Evolutionary conservation across 352 stramenopile species (phyloP), one percentile per base, ranked within the genome.

Genomic region (Globisporangium cylindrosporum): DNA sequence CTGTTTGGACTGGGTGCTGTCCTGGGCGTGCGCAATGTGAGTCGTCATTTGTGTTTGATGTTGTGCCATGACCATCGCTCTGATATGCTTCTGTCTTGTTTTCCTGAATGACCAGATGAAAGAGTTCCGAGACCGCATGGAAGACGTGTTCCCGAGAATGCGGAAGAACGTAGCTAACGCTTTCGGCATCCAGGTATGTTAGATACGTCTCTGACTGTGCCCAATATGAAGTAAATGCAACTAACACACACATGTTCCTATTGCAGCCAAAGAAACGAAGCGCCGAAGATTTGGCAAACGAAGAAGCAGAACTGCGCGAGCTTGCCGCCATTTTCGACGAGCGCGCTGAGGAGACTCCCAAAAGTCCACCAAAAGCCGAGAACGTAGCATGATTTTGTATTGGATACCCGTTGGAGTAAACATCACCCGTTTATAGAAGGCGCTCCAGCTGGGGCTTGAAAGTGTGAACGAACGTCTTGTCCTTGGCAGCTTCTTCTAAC

Each of bases 21-120:
- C 10, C 65, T 88, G 9, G 78, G 77, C 63, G 74, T 83, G 3
- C 66, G 58, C 41, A 82, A 76, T 72, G 81, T 90, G 63, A 62
- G 75, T 73, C 34, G 34, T 38, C 34, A 38, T 38, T 38, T 38
- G 34, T 38, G 34, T 38, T 38, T 38, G 34, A 2, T 38, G 34
- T 10, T 38, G 34, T 38, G 34, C 34, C 34, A 38, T 38, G 34
- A 38, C 10, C 34, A 10, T 38, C 8, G 34, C 34, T 38, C 34
- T 38, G 34, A 38, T 38, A 7, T 10, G 0, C 34, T 38, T 8
- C 34, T 38, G 7, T 38, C 34, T 12, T 38, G 34, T 10, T 38
- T 38, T 38, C 10, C 34, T 38, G 34, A 29, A 3, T 48, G n/a
- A 24, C 20, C 22, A 74, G 70, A 5, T 69, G 71, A 71, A 51